A percentile compares a stretch with the other conserved stretches of the same genome.
Conservation (phyloP, 148 eudicot species). For the Polygonum maritimum region DNA sequence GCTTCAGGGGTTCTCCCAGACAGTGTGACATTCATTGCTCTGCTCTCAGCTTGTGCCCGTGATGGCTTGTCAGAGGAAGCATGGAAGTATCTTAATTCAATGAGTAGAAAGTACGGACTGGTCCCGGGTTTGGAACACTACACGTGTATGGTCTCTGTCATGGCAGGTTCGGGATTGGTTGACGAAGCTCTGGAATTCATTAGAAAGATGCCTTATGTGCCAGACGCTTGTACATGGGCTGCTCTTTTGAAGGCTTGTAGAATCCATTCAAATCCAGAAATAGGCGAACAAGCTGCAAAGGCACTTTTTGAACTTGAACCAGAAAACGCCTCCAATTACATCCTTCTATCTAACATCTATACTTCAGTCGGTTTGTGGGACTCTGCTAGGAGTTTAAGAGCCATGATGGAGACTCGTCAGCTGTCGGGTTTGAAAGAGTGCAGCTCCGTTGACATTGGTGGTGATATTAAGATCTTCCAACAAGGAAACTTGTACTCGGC, state of each 20-base stretch:
- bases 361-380: conserved; percentile 42
- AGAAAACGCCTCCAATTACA: conserved; percentile 41
- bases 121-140: conserved; percentile 49
- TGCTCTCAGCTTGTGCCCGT: conserved; percentile 50
- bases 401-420: conserved; percentile 16
- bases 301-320: conserved; percentile 43
- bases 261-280: conserved; percentile 28
- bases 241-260: conserved; percentile 46
- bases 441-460: conserved; percentile 16
- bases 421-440: conserved; percentile 12
- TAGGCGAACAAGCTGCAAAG: conserved; percentile 36
- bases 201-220: conserved; percentile 33
- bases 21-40: conserved; percentile 34
- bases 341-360: conserved; percentile 43
- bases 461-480: conserved; percentile 9
- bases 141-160: conserved; percentile 38
- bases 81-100: conserved; percentile 33
- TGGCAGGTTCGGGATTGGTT: conserved; percentile 41
- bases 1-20: conserved; percentile 28
- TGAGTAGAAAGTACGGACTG: conserved; percentile 28
- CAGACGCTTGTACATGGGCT: conserved; percentile 49
- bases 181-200: conserved; percentile 38
- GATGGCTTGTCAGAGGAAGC: conserved; percentile 43
- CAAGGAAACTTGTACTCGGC: conserved; percentile 9
- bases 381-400: conserved; percentile 31